phyloP scores from a whole-genome alignment of 2,329 filamentous ascomycete genomes.

The Phaeosphaeria sp. region DNA sequence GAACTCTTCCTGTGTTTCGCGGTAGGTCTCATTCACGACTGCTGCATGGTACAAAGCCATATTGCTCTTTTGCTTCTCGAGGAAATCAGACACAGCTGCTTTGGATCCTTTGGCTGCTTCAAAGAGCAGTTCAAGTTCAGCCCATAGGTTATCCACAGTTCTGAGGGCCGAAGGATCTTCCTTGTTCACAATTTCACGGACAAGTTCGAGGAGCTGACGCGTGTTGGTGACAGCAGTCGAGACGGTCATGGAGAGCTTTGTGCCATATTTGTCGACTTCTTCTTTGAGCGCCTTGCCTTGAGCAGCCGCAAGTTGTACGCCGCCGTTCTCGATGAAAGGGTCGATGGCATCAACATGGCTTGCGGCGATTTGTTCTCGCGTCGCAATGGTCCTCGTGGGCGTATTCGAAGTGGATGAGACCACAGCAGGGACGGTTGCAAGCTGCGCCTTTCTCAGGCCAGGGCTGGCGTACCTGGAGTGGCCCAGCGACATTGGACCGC shows the following conservation, averaged over 20 bases:
- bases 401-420: slow-evolving; percentile 5
- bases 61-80: slow-evolving; percentile 39
- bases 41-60: slow-evolving; percentile 31
- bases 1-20: slow-evolving; percentile 31
- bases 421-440: slow-evolving; percentile 8
- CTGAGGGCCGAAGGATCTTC: slow-evolving; percentile 19
- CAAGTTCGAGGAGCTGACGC: slow-evolving; percentile 27
- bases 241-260: slow-evolving; percentile 22
- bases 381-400: slow-evolving; percentile 24
- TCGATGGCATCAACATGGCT: not conserved
- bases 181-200: slow-evolving; percentile 25
- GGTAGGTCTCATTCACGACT: slow-evolving; percentile 30
- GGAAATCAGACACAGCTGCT: slow-evolving; percentile 25
- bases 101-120: slow-evolving; percentile 23
- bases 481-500: slow-evolving; percentile 19
- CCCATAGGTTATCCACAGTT: slow-evolving; percentile 28
- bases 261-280: slow-evolving; percentile 27
- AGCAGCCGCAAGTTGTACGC: slow-evolving; percentile 30
- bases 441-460: slow-evolving; percentile 6
- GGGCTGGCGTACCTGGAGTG: slow-evolving; percentile 28
- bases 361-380: slow-evolving; percentile 34
- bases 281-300: slow-evolving; percentile 26
- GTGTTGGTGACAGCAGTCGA: slow-evolving; percentile 25
- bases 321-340: slow-evolving; percentile 9
- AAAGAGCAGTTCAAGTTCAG: slow-evolving; percentile 35